Evolutionary conservation across 176 grass and related monocot genomes (phyloP).

Genomic region (Rhynchospora pubera): DNA sequence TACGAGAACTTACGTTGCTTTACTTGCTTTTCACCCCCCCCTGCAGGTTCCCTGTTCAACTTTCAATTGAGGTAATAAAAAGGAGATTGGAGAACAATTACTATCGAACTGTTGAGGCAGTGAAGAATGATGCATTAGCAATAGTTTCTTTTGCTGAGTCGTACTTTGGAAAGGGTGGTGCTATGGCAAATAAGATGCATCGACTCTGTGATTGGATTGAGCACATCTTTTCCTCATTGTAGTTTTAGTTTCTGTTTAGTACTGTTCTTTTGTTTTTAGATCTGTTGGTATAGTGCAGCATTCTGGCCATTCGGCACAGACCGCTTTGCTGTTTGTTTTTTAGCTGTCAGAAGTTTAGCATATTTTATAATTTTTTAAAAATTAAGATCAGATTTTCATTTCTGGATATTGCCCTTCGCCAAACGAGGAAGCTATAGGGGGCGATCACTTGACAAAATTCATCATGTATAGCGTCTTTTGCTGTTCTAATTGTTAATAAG

Average conservation of each 20-base stretch:
- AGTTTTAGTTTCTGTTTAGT: constrained; percentile 22
- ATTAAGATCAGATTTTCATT: neutral
- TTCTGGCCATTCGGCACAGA: constrained; percentile 12
- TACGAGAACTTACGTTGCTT: neutral
- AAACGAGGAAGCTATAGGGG: constrained; percentile 12
- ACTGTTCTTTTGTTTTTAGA: neutral
- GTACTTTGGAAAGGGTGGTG: constrained; percentile 55
- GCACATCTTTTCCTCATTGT: constrained; percentile 38
- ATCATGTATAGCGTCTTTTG: neutral
- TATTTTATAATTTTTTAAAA: neutral
- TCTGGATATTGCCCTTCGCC: neutral
- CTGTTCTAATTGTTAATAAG: neutral
- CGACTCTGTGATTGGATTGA: constrained; percentile 47
- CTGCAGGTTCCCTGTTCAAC: constrained; percentile 69
- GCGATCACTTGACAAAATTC: neutral
- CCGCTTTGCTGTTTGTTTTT: constrained; percentile 1
- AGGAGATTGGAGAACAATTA: constrained; percentile 71
- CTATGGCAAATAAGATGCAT: constrained; percentile 54
- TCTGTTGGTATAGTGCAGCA: neutral
- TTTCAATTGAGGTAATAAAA: constrained; percentile 84
- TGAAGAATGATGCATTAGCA: constrained; percentile 64
- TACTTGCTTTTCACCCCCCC: neutral
- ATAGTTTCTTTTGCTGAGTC: constrained; percentile 56
- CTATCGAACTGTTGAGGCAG: constrained; percentile 68
- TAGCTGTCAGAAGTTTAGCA: neutral